Evolutionary conservation across 2,329 filamentous ascomycete genomes (phyloP).

Genomic region (Lachnellula cervina): DNA sequence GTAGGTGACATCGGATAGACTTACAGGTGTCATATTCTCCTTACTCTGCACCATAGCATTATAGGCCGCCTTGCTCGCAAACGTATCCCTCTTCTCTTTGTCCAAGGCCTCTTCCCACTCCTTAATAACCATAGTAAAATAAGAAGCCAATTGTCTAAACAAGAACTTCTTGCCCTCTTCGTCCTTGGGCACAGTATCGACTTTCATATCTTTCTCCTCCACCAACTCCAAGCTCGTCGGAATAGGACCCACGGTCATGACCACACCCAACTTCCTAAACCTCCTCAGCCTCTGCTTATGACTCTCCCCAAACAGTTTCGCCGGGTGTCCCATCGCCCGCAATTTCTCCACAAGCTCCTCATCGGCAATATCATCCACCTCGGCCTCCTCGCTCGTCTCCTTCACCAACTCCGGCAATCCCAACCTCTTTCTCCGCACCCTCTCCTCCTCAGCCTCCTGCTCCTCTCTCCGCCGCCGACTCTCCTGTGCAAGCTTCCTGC

Average conservation of each 20-base stretch:
- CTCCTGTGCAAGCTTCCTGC: conserved; percentile 70
- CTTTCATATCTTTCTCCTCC: conserved; percentile 83
- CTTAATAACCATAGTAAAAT: conserved; percentile 91
- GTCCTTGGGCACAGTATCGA: conserved; percentile 59
- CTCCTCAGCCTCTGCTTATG: conserved; percentile 65
- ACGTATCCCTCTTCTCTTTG: conserved; percentile 59
- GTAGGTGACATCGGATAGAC: conserved; percentile 19
- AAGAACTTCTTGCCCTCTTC: conserved; percentile 63
- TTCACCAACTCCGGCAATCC: conserved; percentile 71
- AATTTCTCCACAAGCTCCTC: conserved; percentile 65
- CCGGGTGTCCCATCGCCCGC: conserved; percentile 68
- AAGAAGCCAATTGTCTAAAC: conserved; percentile 83
- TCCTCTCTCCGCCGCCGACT: conserved; percentile 69
- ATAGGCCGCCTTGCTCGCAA: conserved; percentile 75
- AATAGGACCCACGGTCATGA: conserved; percentile 71
- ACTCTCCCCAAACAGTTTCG: conserved; percentile 73
- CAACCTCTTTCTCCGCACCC: conserved; percentile 65
- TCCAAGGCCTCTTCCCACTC: conserved; percentile 81
- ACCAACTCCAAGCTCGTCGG: conserved; percentile 78
- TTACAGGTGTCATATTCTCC: conserved; percentile 75
- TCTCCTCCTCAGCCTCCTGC: conserved; percentile 68
- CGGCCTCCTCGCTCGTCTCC: conserved; percentile 43
- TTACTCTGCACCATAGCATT: conserved; percentile 82
- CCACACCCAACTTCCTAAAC: conserved; percentile 59
- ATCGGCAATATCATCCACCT: conserved; percentile 61